Base-by-base conservation (phyloP, 306 rosid species). In the Vigna mungo region DNA sequence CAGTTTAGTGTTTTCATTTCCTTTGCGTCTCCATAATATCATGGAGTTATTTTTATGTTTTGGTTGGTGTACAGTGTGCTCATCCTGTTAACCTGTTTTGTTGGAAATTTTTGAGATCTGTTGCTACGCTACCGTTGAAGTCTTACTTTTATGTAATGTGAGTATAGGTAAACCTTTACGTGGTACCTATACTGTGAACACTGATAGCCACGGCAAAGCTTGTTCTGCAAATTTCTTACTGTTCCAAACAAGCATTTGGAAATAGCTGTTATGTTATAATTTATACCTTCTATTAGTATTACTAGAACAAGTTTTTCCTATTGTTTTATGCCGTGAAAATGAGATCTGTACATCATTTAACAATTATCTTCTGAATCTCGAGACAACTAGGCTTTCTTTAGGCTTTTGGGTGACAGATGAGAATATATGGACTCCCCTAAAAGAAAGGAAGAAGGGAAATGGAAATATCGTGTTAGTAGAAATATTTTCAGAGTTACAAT, bases 71-170 rank as follows among this genome's bases (percentile, higher is more conserved):
- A 47, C 16, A 37, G 67, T 69, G 68, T 30, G 62, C 59, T 71
- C 74, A 68, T 53, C 16, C 51, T 75, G 81, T 68, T 62, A 55
- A 52, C 76, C 68, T 78, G 20, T 48, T 78, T 56, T 2, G 61
- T 66, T 73, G 32, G 21, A 58, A 61, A 36, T 55, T 75, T 39
- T 75, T 39, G 39, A 77, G 80, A 77, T 84, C 74, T 67, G 39
- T 64, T 25, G 55, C 74, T 68, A 4, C 41, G 74, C 67, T 39
- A 61, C 54, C 64, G 0, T 46, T 23, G 12, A 16, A 37, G n/a
- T 16, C 37, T 32, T 67, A 14, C 67, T 27, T 58, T 23, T 49
- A 43, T 68, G 80, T 39, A 53, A 59, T 59, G 51, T 39, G 47
- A n/a, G 46, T 32, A 34, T 16, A 15, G 20, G 52, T 16, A 15